Base-by-base conservation (phyloP, 2,329 filamentous ascomycete species). In the Catunica adiposa region DNA sequence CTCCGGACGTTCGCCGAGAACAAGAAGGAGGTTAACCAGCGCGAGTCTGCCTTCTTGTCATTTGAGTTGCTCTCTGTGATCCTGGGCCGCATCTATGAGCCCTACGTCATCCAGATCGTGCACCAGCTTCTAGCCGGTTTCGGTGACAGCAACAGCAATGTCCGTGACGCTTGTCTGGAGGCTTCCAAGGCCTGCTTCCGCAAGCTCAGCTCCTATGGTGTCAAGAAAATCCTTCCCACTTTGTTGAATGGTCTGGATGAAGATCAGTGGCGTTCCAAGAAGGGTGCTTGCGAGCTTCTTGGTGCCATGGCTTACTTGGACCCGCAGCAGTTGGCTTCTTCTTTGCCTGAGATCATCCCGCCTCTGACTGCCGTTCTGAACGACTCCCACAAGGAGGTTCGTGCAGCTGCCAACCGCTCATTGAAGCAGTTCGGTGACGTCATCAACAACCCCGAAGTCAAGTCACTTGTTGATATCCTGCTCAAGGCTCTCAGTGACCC, bases 281-380 rank as follows among this genome's bases (percentile, higher is more conserved):
- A 94, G 71, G 92, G 94, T 62, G 92, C 92, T 55, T 98, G 92
- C 65, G 92, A 98, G 66, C 82, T 95, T 25, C 77, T 98, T 14
- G 92, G 92, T 66, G 92, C 92, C 60, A 98, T 98, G 92, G 94
- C 92, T 3, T 98, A 98, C 66, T 79, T 98, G 31, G 92, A 97
- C 66, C 90, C 94, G 6, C 86, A 96, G 61, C 92, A 98, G 67
- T 78, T 98, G 17, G 89, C 92, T 1, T 78, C 84, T 62, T 97
- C 89, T 66, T 72, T 98, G 63, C 92, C 92, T 1, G 89, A 94
- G 56, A 98, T 98, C 62, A 98, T 98, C 62, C 92, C 94, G 25
- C 90, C 94, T 15, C 75, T 98, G 57, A 97, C 94, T 1, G 82
- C 84, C 48, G 92, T 97, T 2, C 73, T 98, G 58, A 98, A 95